Evolutionary conservation across 768 basidiomycete genomes (phyloP).

Genomic region (Termitomyces sp.): DNA sequence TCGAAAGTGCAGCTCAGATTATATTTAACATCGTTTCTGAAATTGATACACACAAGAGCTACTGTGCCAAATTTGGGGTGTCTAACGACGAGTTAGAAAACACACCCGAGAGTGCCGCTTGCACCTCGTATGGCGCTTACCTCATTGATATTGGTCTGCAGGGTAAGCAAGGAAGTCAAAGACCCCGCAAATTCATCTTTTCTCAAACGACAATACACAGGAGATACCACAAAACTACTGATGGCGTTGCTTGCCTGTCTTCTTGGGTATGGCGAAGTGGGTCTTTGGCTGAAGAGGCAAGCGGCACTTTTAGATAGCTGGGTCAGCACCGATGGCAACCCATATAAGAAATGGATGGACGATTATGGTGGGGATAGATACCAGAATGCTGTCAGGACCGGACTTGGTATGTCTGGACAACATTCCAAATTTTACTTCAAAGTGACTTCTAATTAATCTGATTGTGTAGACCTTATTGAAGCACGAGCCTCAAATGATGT

Average conservation of each 20-base stretch:
- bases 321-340: slow-evolving; percentile 61
- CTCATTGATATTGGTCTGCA: slow-evolving; percentile 73
- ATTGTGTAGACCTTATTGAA: slow-evolving; percentile 66
- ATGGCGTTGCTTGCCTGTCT: slow-evolving; percentile 84
- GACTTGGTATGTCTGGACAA: slow-evolving; percentile 55
- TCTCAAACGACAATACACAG: slow-evolving; percentile 22
- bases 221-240: slow-evolving; percentile 66
- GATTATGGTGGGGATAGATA: slow-evolving; percentile 73
- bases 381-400: slow-evolving; percentile 65
- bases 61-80: slow-evolving; percentile 70
- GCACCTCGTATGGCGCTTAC: slow-evolving; percentile 85
- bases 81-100: slow-evolving; percentile 50
- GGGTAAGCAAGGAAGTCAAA: slow-evolving; percentile 31
- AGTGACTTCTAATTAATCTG: neutral
- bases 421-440: neutral
- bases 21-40: slow-evolving; percentile 65
- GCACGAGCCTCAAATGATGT: slow-evolving; percentile 51
- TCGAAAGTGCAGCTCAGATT: slow-evolving; percentile 57
- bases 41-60: slow-evolving; percentile 63
- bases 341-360: slow-evolving; percentile 72
- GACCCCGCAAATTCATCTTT: neutral
- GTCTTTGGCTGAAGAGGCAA: slow-evolving; percentile 71
- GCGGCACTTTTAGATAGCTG: slow-evolving; percentile 40
- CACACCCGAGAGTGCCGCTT: slow-evolving; percentile 63
- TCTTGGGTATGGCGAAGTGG: slow-evolving; percentile 90